These are phyloP conservation scores for Blepharisma undulans DNA, from an alignment of 169 alveolate genomes.

Conservation along the genomic window DNA sequence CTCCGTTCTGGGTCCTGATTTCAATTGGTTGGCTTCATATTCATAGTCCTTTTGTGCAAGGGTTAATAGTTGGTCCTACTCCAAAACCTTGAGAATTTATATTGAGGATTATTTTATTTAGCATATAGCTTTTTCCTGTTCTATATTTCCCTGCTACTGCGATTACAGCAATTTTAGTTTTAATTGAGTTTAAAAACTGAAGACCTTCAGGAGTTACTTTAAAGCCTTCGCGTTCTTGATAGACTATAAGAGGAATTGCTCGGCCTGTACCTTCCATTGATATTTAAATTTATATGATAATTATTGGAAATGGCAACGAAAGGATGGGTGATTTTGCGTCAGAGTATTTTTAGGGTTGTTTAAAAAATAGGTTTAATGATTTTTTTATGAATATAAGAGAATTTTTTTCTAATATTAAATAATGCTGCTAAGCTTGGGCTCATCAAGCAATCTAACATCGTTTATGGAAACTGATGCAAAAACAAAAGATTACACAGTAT, in stretches of 20 bases:
- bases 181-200: constrained; percentile 37
- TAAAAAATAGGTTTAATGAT: background rate
- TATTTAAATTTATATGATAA: too few species aligned
- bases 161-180: constrained; percentile 71
- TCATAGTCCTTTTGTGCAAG: constrained; percentile 88
- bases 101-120: constrained; percentile 70
- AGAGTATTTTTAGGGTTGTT: background rate
- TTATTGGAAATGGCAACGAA: background rate
- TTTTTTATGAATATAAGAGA: background rate
- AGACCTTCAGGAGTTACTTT: constrained; percentile 51
- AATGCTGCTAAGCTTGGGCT: background rate
- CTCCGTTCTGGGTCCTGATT: constrained; percentile 52
- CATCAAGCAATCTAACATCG: background rate
- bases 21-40: constrained; percentile 79
- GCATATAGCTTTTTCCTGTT: constrained; percentile 84
- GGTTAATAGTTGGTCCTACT: constrained; percentile 86
- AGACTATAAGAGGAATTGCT: constrained; percentile 32
- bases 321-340: background rate
- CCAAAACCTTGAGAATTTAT: constrained; percentile 78
- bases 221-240: constrained; percentile 30
- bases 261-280: constrained; percentile 26
- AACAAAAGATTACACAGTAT: background rate
- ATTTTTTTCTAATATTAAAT: background rate
- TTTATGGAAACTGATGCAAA: background rate
- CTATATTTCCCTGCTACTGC: constrained; percentile 86